Evolutionary conservation across 371 early-diverging fungal genomes (phyloP).

Genomic region (Lichtheimia corymbifera): DNA sequence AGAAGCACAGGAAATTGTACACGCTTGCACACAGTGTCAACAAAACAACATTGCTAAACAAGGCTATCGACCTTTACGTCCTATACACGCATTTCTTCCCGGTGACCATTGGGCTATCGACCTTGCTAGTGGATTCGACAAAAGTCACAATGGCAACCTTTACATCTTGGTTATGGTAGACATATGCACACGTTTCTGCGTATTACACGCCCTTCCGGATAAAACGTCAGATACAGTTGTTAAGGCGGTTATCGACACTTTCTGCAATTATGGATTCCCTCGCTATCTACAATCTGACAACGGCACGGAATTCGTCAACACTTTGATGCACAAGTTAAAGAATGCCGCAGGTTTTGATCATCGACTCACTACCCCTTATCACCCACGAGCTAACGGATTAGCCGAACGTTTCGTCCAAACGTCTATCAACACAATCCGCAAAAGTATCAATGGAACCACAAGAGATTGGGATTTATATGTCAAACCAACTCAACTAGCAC

Average conservation of each 20-base stretch:
- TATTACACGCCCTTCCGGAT: conserved; percentile 18
- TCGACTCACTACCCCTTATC: conserved; percentile 8
- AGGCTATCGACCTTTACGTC: conserved; percentile 21
- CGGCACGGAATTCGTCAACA: conserved; percentile 24
- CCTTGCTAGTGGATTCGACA: conserved; percentile 21
- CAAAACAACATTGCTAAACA: conserved; percentile 10
- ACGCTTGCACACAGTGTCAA: conserved; percentile 20
- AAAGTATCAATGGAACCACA: neutral
- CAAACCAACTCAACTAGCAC: neutral
- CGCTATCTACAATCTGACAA: conserved; percentile 24
- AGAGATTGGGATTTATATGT: conserved; percentile 11
- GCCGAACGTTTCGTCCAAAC: conserved; percentile 15
- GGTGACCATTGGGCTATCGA: conserved; percentile 29
- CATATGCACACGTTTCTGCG: conserved; percentile 19
- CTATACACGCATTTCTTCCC: conserved; percentile 15
- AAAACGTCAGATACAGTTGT: conserved; percentile 20
- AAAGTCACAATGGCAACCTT: conserved; percentile 11
- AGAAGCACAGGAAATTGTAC: conserved; percentile 17
- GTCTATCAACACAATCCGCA: neutral
- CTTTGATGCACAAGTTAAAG: conserved; percentile 7
- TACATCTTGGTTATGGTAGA: conserved; percentile 26
- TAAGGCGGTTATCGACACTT: conserved; percentile 11
- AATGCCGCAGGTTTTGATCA: conserved; percentile 5
- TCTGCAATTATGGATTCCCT: conserved; percentile 24
- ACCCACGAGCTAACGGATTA: neutral